These are phyloP conservation scores for Carex arenaria DNA, from an alignment of 202 grass and related monocot genomes.

Conservation along the genomic window DNA sequence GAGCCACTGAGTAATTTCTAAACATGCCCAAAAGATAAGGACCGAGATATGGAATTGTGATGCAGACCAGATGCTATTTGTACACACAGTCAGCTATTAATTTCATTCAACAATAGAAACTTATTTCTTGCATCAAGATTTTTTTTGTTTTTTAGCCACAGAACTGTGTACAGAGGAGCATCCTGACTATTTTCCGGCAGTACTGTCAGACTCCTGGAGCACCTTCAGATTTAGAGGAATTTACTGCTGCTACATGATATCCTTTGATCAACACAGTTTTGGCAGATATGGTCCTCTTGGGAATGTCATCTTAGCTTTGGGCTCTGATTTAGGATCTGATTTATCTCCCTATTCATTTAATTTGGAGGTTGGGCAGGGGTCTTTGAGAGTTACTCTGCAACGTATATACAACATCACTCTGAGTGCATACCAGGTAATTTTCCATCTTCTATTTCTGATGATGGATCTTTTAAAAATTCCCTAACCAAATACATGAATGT, in stretches of 20 bases:
- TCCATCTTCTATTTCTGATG: background rate
- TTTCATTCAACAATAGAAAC: background rate
- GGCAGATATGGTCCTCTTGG: constrained; percentile 30
- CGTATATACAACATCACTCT: constrained; percentile 36
- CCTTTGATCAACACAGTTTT: constrained; percentile 25
- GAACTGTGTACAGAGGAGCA: constrained; percentile 47
- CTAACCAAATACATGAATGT: background rate
- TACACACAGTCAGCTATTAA: background rate
- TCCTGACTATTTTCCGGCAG: constrained; percentile 61
- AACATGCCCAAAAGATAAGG: background rate
- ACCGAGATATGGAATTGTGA: background rate
- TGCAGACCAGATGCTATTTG: background rate
- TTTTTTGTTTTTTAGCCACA: constrained; percentile 31
- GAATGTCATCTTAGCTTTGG: constrained; percentile 37
- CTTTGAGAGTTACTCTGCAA: constrained; percentile 34
- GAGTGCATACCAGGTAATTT: constrained; percentile 50
- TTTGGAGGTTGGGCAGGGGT: constrained; percentile 5
- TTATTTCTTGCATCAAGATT: background rate
- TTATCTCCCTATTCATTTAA: constrained; percentile 46
- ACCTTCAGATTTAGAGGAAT: constrained; percentile 51
- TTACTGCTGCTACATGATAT: constrained; percentile 71
- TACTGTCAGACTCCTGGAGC: constrained; percentile 54
- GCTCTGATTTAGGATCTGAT: constrained; percentile 52
- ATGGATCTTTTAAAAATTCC: constrained; percentile 5
- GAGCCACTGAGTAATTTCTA: background rate